Conservation (phyloP, 495 filamentous ascomycete species). For the Neurospora terricola region DNA sequence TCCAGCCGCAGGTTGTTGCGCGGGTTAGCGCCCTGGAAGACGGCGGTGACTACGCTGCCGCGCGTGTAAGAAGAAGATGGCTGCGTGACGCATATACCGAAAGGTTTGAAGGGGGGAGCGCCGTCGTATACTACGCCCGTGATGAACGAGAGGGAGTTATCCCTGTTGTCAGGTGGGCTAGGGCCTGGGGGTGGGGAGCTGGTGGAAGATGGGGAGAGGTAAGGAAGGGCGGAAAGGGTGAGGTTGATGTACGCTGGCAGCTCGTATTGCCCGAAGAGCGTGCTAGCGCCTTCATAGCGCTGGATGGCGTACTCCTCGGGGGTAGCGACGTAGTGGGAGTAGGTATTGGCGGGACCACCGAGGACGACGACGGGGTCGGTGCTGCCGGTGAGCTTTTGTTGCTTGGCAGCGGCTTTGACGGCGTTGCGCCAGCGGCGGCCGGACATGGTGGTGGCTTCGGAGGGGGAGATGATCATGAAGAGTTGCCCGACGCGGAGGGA, state of each 20-base stretch:
- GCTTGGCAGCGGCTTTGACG: conserved; percentile 43
- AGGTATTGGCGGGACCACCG: conserved; percentile 85
- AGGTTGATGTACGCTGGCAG: conserved; percentile 82
- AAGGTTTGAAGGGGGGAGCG: conserved; percentile 53
- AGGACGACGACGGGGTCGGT: conserved; percentile 50
- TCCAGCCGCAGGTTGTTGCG: conserved; percentile 79
- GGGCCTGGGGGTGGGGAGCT: conserved; percentile 48
- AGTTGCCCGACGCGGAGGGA: conserved; percentile 83
- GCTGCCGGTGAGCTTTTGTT: conserved; percentile 13
- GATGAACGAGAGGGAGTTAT: conserved; percentile 68
- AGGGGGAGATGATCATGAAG: conserved; percentile 74
- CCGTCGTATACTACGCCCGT: conserved; percentile 67
- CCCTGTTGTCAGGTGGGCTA: conserved; percentile 67
- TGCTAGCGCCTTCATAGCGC: conserved; percentile 91
- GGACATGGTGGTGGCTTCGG: conserved; percentile 90
- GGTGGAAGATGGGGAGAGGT: conserved; percentile 46
- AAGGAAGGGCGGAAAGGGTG: conserved; percentile 58
- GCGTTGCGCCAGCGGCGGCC: conserved; percentile 82
- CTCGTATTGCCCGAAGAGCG: conserved; percentile 79
- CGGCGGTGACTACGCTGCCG: conserved; percentile 55
- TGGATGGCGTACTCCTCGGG: conserved; percentile 85
- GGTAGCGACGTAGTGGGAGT: conserved; percentile 86
- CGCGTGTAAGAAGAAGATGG: conserved; percentile 44
- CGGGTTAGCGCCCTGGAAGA: conserved; percentile 84
- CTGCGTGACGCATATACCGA: conserved; percentile 57